Conservation (phyloP, 306 rosid genomes). For the peach (Prunus persica) region Prunus_persica_NCBIv2 NC_034009.1:9479001-9479500, state of each 20-base stretch:
- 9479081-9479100: background rate
- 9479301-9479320: background rate
- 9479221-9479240: background rate
- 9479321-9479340: background rate
- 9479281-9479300: background rate
- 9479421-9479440: too few species aligned
- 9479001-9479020: background rate
- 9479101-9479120: background rate
- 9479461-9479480: too few species aligned
- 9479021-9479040: background rate
- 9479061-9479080: background rate
- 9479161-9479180: conserved; percentile 5
- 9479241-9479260: background rate
- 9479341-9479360: background rate
- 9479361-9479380: background rate
- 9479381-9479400: background rate
- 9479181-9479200: background rate
- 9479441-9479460: too few species aligned
- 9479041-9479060: background rate
- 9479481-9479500: too few species aligned
- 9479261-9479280: background rate
- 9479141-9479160: conserved; percentile 3
- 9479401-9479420: too few species aligned
- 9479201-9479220: background rate
- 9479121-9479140: conserved; percentile 4